Evolutionary conservation across 768 basidiomycete genomes (phyloP), one percentile per base, ranked within the genome.

Genomic region (Naganishia onofrii): DNA sequence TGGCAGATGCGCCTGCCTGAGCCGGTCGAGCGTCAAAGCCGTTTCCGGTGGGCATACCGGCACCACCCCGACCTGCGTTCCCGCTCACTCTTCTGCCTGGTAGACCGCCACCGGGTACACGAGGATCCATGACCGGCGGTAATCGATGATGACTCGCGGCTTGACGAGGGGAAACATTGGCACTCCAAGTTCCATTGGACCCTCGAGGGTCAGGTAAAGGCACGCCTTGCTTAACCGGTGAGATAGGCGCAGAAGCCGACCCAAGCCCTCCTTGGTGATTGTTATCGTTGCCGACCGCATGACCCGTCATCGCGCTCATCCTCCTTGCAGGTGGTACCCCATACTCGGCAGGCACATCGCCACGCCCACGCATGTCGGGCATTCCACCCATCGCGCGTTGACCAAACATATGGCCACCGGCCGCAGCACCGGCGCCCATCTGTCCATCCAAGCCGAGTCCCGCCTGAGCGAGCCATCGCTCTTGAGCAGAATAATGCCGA

Each of bases 391-490:
- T 60, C 4, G 17, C 60, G 23, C 53, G 53, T 26, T 46, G 44
- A 31, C 53, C 53, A 66, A 52, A 53, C 46, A 32, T 53, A 7
- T 64, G 29, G 21, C 71, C 71, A 68, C 70, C 53, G 23, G 70
- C 74, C 13, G 17, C 29, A 38, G 42, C 26, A 1, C 52, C 66
- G 36, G 34, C 53, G 26, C 52, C 31, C 51, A 63, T 44, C 4
- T 46, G 48, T 31, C 65, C 68, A 44, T 76, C 75, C 58, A 79
- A 66, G 3, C 75, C 72, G 29, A 78, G 60, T 15, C 78, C 78
- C 63, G 79, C 78, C 68, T 76, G 77, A 23, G 75, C 72, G 8
- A 79, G 73, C 79, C 79, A 80, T 26, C 77, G 52, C n/a, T 80
- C 79, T 65, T 80, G 79, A 6, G 78, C 78, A 21, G 77, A 76